Evolutionary conservation across 2,329 filamentous ascomycete genomes (phyloP), one percentile per base, ranked within the genome.

Genomic region (Cadophora sp.): DNA sequence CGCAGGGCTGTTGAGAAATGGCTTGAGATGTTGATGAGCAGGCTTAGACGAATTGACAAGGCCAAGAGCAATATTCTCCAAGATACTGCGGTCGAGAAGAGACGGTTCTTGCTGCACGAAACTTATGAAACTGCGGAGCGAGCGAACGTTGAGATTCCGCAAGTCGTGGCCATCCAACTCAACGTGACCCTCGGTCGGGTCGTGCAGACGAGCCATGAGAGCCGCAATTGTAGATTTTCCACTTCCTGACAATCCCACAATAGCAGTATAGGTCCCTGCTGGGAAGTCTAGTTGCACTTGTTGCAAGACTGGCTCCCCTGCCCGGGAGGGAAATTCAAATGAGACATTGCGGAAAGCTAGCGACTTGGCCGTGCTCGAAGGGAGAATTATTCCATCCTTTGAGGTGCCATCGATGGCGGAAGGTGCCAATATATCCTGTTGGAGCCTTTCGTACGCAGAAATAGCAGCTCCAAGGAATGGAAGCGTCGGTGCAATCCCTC

Each of bases 221-320:
- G 83, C 83, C 1, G 86, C 84, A 73, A 87, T 79, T 2, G 85
- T 88, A 4, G 85, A 86, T 70, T 88, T 88, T 3, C 85, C 86
- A 64, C 84, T 86, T 1, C 86, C 86, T 0, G 85, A 88, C 0
- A 86, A 80, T 0, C 87, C 87, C 1, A 89, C 86, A 40, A 89
- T 81, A 3, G 86, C 87, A 0, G 86, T 88, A 27, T 64, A 70
- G 53, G 79, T 76, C 27, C 76, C 74, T 14, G 76, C 73, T 40
- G 71, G 68, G 66, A 79, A 73, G 2, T 65, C 72, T 6, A 80
- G 64, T 64, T 70, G 72, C 8, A 79, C 68, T 31, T 74, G 65
- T 19, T 79, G 71, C 1, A 80, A 67, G 11, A 79, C 75, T 14
- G 69, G 69, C 4, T 75, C 67, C 24, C 73, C 69, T 5, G 72